A percentile compares a stretch with the other conserved stretches of the same genome.
Conservation (phyloP, 2,329 filamentous ascomycete genomes). For the Falciphora oryzae region DNA sequence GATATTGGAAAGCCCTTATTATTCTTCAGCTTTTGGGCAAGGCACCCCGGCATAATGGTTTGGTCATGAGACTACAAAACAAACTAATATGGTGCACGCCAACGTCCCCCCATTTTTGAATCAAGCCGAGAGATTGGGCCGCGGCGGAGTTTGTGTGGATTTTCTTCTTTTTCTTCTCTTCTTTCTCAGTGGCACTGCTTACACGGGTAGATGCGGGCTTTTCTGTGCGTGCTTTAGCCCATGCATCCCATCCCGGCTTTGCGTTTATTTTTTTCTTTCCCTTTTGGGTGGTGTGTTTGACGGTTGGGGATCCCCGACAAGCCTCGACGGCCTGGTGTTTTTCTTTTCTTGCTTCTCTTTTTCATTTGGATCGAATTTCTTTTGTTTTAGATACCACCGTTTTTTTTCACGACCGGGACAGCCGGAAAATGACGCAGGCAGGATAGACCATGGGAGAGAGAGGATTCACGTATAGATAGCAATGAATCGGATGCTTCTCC, state of each 20-base stretch:
- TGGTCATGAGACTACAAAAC: background rate
- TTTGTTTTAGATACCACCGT: background rate
- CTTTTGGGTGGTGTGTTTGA: background rate
- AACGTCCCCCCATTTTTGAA: background rate
- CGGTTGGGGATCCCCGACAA: background rate
- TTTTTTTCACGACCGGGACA: background rate
- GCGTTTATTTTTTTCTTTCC: conserved; percentile 9
- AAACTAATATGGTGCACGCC: conserved; percentile 2
- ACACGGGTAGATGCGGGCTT: background rate
- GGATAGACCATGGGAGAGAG: background rate
- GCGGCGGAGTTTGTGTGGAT: background rate
- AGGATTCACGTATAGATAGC: background rate
- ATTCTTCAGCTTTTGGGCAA: background rate
- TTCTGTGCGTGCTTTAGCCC: background rate
- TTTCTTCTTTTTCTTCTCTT: background rate
- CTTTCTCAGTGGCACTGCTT: background rate
- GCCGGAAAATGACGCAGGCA: background rate
- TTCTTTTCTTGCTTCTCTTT: conserved; percentile 3
- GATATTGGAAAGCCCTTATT: background rate
- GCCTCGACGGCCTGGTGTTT: conserved; percentile 2
- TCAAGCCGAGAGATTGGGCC: background rate
- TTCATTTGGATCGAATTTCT: background rate
- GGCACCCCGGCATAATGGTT: background rate
- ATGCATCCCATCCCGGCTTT: background rate
- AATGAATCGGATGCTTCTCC: background rate